Conservation (phyloP, 1,284 basidiomycete species). For the Pterulicium gracile region DNA sequence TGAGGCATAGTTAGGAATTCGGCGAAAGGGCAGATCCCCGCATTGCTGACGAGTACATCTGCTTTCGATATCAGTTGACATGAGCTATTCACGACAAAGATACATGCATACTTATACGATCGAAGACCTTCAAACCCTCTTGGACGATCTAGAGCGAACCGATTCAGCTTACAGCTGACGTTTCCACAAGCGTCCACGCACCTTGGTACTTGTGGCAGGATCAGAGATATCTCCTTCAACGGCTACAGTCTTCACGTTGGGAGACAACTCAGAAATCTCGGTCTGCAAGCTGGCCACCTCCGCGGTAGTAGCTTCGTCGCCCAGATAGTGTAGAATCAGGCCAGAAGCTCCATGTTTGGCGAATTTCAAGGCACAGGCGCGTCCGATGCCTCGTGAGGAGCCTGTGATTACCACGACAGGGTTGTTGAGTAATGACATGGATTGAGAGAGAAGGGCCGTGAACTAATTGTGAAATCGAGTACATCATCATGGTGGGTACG, state of each 20-base stretch:
- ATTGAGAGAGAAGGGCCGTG: no score
- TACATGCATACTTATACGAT: slow-evolving; percentile 47
- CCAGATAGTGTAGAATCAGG: slow-evolving; percentile 63
- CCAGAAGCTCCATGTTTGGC: slow-evolving; percentile 58
- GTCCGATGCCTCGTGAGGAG: slow-evolving; percentile 71
- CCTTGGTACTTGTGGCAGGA: neutral
- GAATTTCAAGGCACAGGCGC: slow-evolving; percentile 58
- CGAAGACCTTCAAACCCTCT: slow-evolving; percentile 44
- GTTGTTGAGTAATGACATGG: slow-evolving; percentile 40
- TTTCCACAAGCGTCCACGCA: neutral
- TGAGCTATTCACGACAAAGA: slow-evolving; percentile 29
- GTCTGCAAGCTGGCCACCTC: slow-evolving; percentile 36
- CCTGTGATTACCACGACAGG: slow-evolving; percentile 71
- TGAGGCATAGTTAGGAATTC: slow-evolving; percentile 71
- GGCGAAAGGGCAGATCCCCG: slow-evolving; percentile 75
- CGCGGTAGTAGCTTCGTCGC: slow-evolving; percentile 42
- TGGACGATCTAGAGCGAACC: slow-evolving; percentile 51
- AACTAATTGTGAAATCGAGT: no score
- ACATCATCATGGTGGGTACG: no score
- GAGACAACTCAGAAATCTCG: slow-evolving; percentile 30
- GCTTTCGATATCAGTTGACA: slow-evolving; percentile 11
- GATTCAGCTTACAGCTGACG: no score
- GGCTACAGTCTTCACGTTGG: slow-evolving; percentile 17
- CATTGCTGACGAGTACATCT: slow-evolving; percentile 59
- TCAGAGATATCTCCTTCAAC: slow-evolving; percentile 14